phyloP scores from a whole-genome alignment of 2,329 filamentous ascomycete species.

The Aspergillus pseudotamarii region DNA sequence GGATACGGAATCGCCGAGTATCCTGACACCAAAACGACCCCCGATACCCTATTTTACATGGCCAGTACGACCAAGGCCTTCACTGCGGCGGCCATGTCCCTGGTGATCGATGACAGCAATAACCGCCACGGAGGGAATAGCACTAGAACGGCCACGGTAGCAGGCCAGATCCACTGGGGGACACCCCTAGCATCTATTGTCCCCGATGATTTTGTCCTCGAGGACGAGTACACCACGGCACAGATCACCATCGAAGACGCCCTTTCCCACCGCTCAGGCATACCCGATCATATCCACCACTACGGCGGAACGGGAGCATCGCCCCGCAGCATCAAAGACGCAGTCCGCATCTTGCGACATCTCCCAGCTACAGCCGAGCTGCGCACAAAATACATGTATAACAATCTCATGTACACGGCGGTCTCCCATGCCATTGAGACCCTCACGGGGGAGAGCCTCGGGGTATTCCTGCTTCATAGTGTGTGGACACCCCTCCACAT shows the following conservation, averaged over 20 bases:
- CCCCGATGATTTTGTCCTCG: neutral
- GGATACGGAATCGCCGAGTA: neutral
- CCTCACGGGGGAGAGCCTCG: conserved; percentile 42
- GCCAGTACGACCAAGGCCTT: neutral
- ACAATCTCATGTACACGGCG: conserved; percentile 55
- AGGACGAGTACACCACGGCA: neutral
- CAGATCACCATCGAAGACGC: neutral
- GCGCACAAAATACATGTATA: conserved; percentile 52
- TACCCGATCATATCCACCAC: neutral
- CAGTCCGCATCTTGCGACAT: conserved; percentile 40
- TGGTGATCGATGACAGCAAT: neutral
- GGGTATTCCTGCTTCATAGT: conserved; percentile 43
- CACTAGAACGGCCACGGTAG: neutral
- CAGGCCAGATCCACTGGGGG: neutral
- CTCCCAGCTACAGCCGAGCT: conserved; percentile 50
- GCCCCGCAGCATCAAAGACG: neutral
- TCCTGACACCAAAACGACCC: neutral
- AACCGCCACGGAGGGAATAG: neutral
- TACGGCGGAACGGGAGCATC: neutral
- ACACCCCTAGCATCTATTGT: neutral
- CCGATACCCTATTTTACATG: neutral
- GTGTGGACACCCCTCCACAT: conserved; percentile 54
- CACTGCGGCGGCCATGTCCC: neutral
- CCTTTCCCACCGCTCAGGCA: neutral
- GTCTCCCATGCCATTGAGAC: conserved; percentile 52